Percentiles rank a stretch among this genome's conserved stretches.
Evolutionary conservation across 2,329 filamentous ascomycete species (phyloP).

Genomic region (Neospermospora avenae): DNA sequence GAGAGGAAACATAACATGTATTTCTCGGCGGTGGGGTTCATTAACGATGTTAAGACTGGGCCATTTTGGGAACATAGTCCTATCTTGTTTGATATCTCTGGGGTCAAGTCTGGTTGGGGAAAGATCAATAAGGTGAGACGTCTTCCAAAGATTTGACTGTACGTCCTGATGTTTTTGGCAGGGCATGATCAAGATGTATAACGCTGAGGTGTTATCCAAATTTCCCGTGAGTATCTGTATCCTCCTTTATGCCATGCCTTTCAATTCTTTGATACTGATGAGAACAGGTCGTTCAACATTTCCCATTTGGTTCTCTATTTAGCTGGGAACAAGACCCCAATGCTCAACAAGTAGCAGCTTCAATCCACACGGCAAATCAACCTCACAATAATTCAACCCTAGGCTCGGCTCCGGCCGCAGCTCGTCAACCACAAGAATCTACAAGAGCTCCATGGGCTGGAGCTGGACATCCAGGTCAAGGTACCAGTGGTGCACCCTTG

Average conservation of each 20-base stretch:
- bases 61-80: slow-evolving; percentile 98
- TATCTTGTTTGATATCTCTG: slow-evolving; percentile 90
- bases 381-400: slow-evolving; percentile 34
- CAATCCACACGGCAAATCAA: slow-evolving; percentile 57
- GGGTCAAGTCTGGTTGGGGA: slow-evolving; percentile 89
- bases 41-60: slow-evolving; percentile 93
- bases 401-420: slow-evolving; percentile 16
- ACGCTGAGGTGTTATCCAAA: slow-evolving; percentile 92
- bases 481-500: slow-evolving; percentile 23
- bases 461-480: slow-evolving; percentile 3
- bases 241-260: not conserved
- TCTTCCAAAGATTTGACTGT: not conserved
- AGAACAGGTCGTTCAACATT: slow-evolving; percentile 78
- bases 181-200: slow-evolving; percentile 99
- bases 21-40: slow-evolving; percentile 93
- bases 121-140: slow-evolving; percentile 81
- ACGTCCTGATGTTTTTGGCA: slow-evolving; percentile 33
- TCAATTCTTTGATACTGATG: not conserved
- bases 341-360: slow-evolving; percentile 47
- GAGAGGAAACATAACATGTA: slow-evolving; percentile 76
- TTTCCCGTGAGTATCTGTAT: slow-evolving; percentile 59
- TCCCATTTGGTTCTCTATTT: slow-evolving; percentile 77
- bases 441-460: slow-evolving; percentile 31
- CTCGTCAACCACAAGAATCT: slow-evolving; percentile 25
- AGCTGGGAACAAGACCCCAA: slow-evolving; percentile 68